phyloP scores from a whole-genome alignment of 2,329 filamentous ascomycete genomes.

The Macrophomina tecta region DNA sequence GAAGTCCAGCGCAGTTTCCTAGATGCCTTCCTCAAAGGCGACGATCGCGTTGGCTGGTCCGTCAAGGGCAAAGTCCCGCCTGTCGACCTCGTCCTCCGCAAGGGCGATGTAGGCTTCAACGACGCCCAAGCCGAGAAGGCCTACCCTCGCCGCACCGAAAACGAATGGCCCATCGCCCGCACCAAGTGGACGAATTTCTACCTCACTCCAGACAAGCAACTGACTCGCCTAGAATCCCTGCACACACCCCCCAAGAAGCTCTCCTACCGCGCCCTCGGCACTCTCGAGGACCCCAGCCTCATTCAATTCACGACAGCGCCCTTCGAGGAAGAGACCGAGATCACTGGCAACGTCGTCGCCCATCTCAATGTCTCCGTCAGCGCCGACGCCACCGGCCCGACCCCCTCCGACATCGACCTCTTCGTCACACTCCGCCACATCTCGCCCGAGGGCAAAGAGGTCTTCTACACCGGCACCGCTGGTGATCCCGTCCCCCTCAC shows the following conservation, averaged over 20 bases:
- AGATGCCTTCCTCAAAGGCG: conserved; percentile 72
- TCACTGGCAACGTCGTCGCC: conserved; percentile 71
- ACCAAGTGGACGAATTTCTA: conserved; percentile 69
- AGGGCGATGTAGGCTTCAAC: conserved; percentile 72
- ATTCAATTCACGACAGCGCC: conserved; percentile 64
- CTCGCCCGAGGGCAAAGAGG: conserved; percentile 59
- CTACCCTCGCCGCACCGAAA: conserved; percentile 63
- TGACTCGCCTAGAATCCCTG: conserved; percentile 46
- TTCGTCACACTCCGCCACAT: conserved; percentile 68
- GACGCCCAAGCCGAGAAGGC: conserved; percentile 64
- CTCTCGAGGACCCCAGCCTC: conserved; percentile 58
- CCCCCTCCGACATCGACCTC: conserved; percentile 65
- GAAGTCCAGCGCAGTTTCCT: conserved; percentile 71
- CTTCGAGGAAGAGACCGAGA: conserved; percentile 69
- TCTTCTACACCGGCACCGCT: conserved; percentile 70
- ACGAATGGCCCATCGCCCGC: conserved; percentile 70
- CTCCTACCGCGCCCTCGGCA: conserved; percentile 66
- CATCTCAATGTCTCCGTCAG: conserved; percentile 67
- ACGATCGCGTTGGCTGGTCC: conserved; percentile 68
- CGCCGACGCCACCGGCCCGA: conserved; percentile 45
- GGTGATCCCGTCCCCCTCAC: conserved; percentile 67
- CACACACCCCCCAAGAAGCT: conserved; percentile 48
- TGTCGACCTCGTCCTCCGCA: conserved; percentile 67
- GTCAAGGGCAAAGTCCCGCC: conserved; percentile 63
- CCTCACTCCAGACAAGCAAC: conserved; percentile 56